Base-by-base conservation (phyloP, 169 alveolate species). In the Cryptosporidium parvum region DNA sequence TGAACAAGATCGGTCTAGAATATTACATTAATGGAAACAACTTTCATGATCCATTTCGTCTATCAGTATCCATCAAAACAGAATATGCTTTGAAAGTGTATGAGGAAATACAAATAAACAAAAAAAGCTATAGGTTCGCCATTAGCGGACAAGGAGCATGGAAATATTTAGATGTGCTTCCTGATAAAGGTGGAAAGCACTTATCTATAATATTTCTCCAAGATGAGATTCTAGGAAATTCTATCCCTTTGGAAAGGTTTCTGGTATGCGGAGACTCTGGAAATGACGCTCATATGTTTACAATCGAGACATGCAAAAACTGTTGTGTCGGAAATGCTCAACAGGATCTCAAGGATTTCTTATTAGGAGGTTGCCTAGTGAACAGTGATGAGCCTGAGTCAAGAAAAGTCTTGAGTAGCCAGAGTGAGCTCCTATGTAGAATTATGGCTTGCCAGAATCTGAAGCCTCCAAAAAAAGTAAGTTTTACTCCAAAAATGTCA, bases 201-300 rank as follows among this genome's bases (percentile, higher is more conserved):
- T 45, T 42, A 3, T 37, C 75, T 26, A 45, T 85, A 42, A 23
- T 69, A 8, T 85, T 75, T 51, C 26, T 85, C n/a, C 52, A 70
- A 31, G 58, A 71, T 0, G 91, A 85, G 37, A 39, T 42, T 14
- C 33, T 62, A 7, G 68, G 59, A 37, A 72, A 59, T 1, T 26
- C 48, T 23, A 80, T 80, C 23, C 73, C 89, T 16, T 12, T 65
- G 18, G 75, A 62, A 18, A 58, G 75, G 71, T 75, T 85, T 44
- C 39, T 91, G 51, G 92, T 91, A 18, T 86, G 92, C 3, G 93
- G 93, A 45, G 93, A 91, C 70, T 75, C 91, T 21, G 93, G 93
- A 39, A 91, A 91, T 70, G 93, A 91, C 84, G 72, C 86, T 51
- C 91, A 84, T 35, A 91, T 91, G 93, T 91, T 91, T 39, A 26